These are phyloP conservation scores for Plectosphaerella plurivora DNA, from an alignment of 2,329 filamentous ascomycete species.

Conservation along the genomic window DNA sequence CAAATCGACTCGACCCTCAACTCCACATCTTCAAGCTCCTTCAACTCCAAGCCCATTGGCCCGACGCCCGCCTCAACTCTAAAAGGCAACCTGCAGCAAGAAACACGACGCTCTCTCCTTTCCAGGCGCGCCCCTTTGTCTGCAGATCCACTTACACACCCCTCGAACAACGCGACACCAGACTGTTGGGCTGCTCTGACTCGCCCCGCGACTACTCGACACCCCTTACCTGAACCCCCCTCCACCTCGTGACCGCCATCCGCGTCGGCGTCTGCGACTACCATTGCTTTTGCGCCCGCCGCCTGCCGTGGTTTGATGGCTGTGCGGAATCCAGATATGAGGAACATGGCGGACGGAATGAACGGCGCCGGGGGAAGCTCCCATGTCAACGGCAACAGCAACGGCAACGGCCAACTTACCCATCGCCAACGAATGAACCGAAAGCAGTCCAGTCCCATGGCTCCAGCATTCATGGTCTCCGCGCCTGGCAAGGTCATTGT, in stretches of 20 bases:
- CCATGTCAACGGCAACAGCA: slow-evolving; percentile 17
- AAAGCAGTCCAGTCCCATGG: slow-evolving; percentile 61
- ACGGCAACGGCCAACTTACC: slow-evolving; percentile 27
- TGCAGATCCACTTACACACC: neutral
- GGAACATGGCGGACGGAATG: slow-evolving; percentile 19
- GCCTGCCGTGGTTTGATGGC: slow-evolving; percentile 19
- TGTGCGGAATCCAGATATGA: slow-evolving; percentile 22
- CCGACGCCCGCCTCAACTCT: neutral
- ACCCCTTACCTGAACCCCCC: neutral
- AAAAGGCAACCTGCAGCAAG: neutral
- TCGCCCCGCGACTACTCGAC: neutral
- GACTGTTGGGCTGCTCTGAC: neutral
- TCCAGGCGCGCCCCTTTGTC: neutral
- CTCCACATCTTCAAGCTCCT: neutral
- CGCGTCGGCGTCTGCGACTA: neutral
- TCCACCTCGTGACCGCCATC: neutral
- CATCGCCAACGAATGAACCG: slow-evolving; percentile 39
- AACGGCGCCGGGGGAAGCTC: slow-evolving; percentile 1
- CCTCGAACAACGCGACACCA: neutral
- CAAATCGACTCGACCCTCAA: neutral
- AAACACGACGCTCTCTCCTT: too few species aligned
- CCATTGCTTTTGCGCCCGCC: neutral
- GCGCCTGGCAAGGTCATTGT: slow-evolving; percentile 98
- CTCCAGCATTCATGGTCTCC: slow-evolving; percentile 95
- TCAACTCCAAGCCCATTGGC: neutral